phyloP scores from a whole-genome alignment of 106 monocot species.

The Apostasia shenzhenica region DNA sequence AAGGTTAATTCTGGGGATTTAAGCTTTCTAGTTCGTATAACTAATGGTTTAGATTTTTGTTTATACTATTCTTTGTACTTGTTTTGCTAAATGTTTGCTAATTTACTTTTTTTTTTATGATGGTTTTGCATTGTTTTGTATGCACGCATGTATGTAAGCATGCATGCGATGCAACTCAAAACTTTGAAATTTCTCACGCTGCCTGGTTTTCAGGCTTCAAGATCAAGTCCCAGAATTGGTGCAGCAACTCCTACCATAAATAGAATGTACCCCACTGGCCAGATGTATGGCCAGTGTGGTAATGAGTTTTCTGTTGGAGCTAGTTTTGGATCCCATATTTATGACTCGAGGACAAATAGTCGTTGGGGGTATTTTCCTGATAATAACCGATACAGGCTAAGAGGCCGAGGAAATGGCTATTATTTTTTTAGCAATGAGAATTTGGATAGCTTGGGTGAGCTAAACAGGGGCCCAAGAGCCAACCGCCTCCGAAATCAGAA shows the following conservation, averaged over 20 bases:
- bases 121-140: background rate
- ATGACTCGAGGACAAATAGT: slow-evolving; percentile 42
- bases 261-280: slow-evolving; percentile 44
- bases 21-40: background rate
- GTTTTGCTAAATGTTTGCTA: background rate
- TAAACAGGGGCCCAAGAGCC: slow-evolving; percentile 82
- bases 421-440: slow-evolving; percentile 54
- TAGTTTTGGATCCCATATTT: slow-evolving; percentile 42
- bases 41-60: background rate
- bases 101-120: background rate
- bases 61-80: background rate
- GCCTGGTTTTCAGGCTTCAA: slow-evolving; percentile 44
- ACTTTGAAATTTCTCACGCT: background rate
- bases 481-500: slow-evolving; percentile 49
- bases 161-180: background rate
- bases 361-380: slow-evolving; percentile 22
- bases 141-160: background rate
- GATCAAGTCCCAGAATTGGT: slow-evolving; percentile 54
- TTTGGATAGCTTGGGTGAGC: slow-evolving; percentile 59
- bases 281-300: slow-evolving; percentile 44
- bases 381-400: slow-evolving; percentile 40
- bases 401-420: slow-evolving; percentile 40
- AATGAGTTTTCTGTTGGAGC: slow-evolving; percentile 30
- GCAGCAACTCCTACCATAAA: slow-evolving; percentile 27
- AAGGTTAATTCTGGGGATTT: background rate